Evolutionary conservation across 768 basidiomycete genomes (phyloP).

Genomic region (Brasilioporus rufonigricans): DNA sequence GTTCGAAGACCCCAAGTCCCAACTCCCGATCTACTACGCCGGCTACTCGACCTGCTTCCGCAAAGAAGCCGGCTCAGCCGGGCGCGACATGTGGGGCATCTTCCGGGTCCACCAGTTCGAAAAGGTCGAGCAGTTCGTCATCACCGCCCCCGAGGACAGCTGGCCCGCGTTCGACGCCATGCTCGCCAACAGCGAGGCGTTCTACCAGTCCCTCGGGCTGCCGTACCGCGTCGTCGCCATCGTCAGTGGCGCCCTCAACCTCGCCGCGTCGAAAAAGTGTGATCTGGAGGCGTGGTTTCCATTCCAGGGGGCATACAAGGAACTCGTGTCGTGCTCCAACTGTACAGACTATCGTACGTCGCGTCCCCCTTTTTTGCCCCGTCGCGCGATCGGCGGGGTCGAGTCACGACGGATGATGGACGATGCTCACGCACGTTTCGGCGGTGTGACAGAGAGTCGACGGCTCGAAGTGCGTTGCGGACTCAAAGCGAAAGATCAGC

Average conservation of each 20-base stretch:
- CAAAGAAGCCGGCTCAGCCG: conserved; percentile 97
- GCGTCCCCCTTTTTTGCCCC: too few species aligned
- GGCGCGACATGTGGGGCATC: conserved; percentile 99
- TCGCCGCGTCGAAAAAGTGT: conserved; percentile 96
- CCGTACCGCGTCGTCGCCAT: conserved; percentile 93
- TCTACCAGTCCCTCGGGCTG: conserved; percentile 92
- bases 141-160: conserved; percentile 92
- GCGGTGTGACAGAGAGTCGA: conserved; percentile 76
- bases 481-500: conserved; percentile 85
- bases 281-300: conserved; percentile 99
- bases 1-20: conserved; percentile 90
- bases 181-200: conserved; percentile 86
- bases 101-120: conserved; percentile 99
- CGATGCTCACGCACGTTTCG: not conserved
- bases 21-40: conserved; percentile 89
- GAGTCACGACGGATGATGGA: not conserved
- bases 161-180: conserved; percentile 93
- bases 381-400: not conserved
- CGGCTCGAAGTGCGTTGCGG: conserved; percentile 93
- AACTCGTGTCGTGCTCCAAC: conserved; percentile 96
- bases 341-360: conserved; percentile 97
- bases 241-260: conserved; percentile 94
- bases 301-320: conserved; percentile 94
- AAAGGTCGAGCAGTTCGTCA: conserved; percentile 96
- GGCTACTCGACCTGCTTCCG: conserved; percentile 97